Percentiles rank a stretch among this genome's conserved stretches.
These are phyloP conservation scores for Clavariopsis aquatica DNA, from an alignment of 495 filamentous ascomycete species.

Conservation along the genomic window DNA sequence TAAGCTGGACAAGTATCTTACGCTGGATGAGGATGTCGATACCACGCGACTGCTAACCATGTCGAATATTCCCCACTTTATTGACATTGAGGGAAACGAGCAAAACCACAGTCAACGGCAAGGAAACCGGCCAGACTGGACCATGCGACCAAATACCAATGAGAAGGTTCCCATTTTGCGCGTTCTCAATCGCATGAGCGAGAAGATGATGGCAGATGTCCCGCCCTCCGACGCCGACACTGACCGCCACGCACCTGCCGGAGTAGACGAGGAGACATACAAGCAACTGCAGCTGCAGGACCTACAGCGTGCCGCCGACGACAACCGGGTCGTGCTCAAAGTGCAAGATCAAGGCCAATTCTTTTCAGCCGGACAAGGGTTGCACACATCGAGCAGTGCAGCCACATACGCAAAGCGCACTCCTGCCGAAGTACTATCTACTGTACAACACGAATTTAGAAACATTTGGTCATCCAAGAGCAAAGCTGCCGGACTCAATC, in stretches of 20 bases:
- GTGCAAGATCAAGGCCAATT: conserved; percentile 82
- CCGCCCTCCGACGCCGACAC: conserved; percentile 74
- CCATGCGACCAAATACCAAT: conserved; percentile 72
- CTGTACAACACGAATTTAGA: conserved; percentile 63
- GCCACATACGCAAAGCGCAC: conserved; percentile 33
- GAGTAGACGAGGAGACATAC: conserved; percentile 74
- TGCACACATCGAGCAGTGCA: conserved; percentile 32
- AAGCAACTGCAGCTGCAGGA: conserved; percentile 77
- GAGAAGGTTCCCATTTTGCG: conserved; percentile 79
- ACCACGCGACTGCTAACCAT: conserved; percentile 54
- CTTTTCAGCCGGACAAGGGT: conserved; percentile 63
- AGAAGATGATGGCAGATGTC: conserved; percentile 87
- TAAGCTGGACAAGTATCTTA: conserved; percentile 81
- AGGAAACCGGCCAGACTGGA: conserved; percentile 82
- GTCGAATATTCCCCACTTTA: conserved; percentile 74
- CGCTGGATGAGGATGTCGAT: conserved; percentile 61
- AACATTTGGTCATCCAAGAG: conserved; percentile 27
- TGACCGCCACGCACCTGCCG: conserved; percentile 62
- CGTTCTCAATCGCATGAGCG: conserved; percentile 80
- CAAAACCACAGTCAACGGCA: conserved; percentile 75
- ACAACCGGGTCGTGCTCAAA: conserved; percentile 76
- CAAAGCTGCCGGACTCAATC: conserved; percentile 54
- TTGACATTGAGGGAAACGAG: conserved; percentile 92
- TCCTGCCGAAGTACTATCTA: conserved; percentile 64
- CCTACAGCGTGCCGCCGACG: conserved; percentile 70